Conservation (phyloP, 2,329 filamentous ascomycete genomes). For the Harringtonia aguacate region DNA sequence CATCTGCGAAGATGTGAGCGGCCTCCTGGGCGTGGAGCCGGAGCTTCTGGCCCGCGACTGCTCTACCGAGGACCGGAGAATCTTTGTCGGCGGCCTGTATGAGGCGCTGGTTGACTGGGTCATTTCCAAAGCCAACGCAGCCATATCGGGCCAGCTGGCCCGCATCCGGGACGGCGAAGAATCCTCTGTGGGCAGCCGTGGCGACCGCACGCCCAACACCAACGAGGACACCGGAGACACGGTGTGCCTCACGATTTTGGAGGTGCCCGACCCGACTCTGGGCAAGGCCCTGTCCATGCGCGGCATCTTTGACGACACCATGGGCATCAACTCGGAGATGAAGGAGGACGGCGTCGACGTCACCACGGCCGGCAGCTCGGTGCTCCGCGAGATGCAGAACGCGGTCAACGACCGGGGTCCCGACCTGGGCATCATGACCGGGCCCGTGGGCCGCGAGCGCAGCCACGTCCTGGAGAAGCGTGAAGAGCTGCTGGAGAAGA, state of each 20-base stretch:
- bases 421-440: constrained; percentile 66
- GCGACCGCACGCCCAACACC: constrained; percentile 52
- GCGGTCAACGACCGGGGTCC: constrained; percentile 67
- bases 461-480: constrained; percentile 73
- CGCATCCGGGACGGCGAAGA: constrained; percentile 55
- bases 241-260: constrained; percentile 79
- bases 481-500: constrained; percentile 75
- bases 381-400: constrained; percentile 77
- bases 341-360: constrained; percentile 87
- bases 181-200: constrained; percentile 50
- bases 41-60: constrained; percentile 70
- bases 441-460: constrained; percentile 56
- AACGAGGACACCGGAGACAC: constrained; percentile 69
- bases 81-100: constrained; percentile 78
- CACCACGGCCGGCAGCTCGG: constrained; percentile 61
- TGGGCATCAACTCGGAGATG: constrained; percentile 95
- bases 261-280: constrained; percentile 68
- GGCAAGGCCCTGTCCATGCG: constrained; percentile 85
- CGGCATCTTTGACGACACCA: constrained; percentile 83
- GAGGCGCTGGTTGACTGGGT: constrained; percentile 95
- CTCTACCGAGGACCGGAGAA: constrained; percentile 72
- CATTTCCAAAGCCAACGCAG: constrained; percentile 74
- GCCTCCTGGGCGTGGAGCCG: constrained; percentile 75
- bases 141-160: constrained; percentile 67
- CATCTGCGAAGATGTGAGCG: constrained; percentile 81